Conservation (phyloP, 768 basidiomycete species). For the Lactifluus pinguis region DNA sequence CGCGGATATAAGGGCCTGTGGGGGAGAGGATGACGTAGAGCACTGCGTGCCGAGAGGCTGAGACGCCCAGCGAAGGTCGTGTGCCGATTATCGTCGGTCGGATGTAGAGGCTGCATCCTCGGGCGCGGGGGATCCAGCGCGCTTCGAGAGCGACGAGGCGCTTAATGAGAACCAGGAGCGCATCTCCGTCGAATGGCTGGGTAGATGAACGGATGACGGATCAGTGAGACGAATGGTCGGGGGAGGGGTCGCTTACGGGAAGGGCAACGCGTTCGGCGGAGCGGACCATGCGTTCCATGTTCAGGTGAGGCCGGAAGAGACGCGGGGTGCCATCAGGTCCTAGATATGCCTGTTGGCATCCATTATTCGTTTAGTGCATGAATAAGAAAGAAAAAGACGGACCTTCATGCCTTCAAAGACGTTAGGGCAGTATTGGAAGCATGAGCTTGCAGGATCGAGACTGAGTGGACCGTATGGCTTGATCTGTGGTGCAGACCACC, state of each 20-base stretch:
- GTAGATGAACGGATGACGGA: background rate
- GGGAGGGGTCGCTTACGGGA: background rate
- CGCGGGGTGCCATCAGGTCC: slow-evolving; percentile 64
- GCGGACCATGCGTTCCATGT: slow-evolving; percentile 72
- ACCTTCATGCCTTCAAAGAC: slow-evolving; percentile 66
- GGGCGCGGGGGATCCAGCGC: slow-evolving; percentile 74
- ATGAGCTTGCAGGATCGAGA: slow-evolving; percentile 47
- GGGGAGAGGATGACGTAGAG: slow-evolving; percentile 80
- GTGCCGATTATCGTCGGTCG: slow-evolving; percentile 65
- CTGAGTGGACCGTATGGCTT: slow-evolving; percentile 55
- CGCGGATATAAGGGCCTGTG: slow-evolving; percentile 42
- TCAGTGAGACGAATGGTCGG: background rate
- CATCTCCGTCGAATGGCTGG: slow-evolving; percentile 37
- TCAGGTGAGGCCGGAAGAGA: slow-evolving; percentile 75
- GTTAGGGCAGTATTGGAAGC: slow-evolving; percentile 53
- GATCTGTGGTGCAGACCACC: slow-evolving; percentile 68
- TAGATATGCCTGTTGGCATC: slow-evolving; percentile 45
- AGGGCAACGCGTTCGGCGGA: slow-evolving; percentile 51
- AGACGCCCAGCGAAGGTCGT: slow-evolving; percentile 48
- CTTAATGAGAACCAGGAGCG: slow-evolving; percentile 46
- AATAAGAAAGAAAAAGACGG: slow-evolving; percentile 17
- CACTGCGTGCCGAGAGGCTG: slow-evolving; percentile 68
- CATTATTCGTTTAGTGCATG: background rate
- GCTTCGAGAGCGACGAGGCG: slow-evolving; percentile 59
- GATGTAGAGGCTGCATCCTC: slow-evolving; percentile 80